Percentiles rank a stretch among this genome's conserved stretches.
These are phyloP conservation scores for Penstemon barbatus DNA, from an alignment of 257 asterid genomes.

Conservation along the genomic window DNA sequence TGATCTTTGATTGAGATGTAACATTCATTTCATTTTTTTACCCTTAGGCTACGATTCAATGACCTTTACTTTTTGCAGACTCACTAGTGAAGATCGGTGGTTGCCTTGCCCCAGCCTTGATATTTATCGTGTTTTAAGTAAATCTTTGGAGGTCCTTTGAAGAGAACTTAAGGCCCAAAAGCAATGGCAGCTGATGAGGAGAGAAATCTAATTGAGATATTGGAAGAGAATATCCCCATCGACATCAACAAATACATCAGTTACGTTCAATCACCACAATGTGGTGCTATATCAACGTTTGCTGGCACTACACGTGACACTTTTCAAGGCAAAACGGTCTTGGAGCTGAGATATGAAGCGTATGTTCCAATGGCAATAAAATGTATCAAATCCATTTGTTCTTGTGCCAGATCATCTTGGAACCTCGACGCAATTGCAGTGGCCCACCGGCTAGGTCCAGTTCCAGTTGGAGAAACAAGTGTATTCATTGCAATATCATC, in stretches of 20 bases:
- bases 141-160: background rate
- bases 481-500: constrained; percentile 78
- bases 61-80: constrained; percentile 8
- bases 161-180: background rate
- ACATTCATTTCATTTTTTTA: background rate
- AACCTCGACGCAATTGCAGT: constrained; percentile 60
- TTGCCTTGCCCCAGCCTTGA: background rate
- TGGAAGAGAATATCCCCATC: constrained; percentile 60
- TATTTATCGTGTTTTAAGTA: background rate
- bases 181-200: constrained; percentile 65
- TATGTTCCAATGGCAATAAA: constrained; percentile 90
- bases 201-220: constrained; percentile 66
- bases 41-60: background rate
- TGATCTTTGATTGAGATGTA: constrained; percentile 1
- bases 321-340: constrained; percentile 69
- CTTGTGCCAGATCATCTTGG: constrained; percentile 84
- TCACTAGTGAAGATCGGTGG: background rate
- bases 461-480: constrained; percentile 86
- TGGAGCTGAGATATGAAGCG: constrained; percentile 88
- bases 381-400: constrained; percentile 71
- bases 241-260: constrained; percentile 62
- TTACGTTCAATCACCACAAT: constrained; percentile 71
- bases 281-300: constrained; percentile 94
- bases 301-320: constrained; percentile 92
- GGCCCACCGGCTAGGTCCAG: constrained; percentile 82